phyloP scores from a whole-genome alignment of 257 asterid genomes.

The Primulina huaijiensis region DNA sequence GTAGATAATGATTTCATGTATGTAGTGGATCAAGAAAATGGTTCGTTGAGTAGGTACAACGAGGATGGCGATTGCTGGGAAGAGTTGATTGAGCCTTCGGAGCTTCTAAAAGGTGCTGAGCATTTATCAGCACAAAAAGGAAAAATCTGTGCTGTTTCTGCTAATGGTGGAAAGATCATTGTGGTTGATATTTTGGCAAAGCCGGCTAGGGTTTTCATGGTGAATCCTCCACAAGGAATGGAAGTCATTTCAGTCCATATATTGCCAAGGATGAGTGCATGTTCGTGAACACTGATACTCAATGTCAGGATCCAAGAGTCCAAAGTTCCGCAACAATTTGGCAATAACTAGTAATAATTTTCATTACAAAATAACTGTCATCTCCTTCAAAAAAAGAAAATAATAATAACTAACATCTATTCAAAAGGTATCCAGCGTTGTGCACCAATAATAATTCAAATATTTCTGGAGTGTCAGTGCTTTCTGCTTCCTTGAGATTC shows the following conservation, averaged over 20 bases:
- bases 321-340: constrained; percentile 2
- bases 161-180: constrained; percentile 33
- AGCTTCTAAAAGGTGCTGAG: constrained; percentile 53
- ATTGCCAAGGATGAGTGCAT: constrained; percentile 63
- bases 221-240: constrained; percentile 53
- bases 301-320: not conserved
- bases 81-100: constrained; percentile 38
- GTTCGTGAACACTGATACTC: constrained; percentile 16
- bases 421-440: not conserved
- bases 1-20: constrained; percentile 38
- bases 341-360: not conserved
- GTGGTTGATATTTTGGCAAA: constrained; percentile 45
- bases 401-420: not conserved
- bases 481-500: not conserved
- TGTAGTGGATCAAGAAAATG: constrained; percentile 53
- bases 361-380: not conserved
- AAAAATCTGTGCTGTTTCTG: constrained; percentile 51
- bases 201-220: constrained; percentile 43
- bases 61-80: constrained; percentile 56
- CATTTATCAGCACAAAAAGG: constrained; percentile 54
- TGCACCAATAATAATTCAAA: not conserved
- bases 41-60: constrained; percentile 47
- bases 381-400: not conserved
- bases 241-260: constrained; percentile 60
- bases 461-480: not conserved